These are phyloP conservation scores for Globisporangium apiculatum DNA, from an alignment of 352 stramenopile genomes.

Conservation along the genomic window DNA sequence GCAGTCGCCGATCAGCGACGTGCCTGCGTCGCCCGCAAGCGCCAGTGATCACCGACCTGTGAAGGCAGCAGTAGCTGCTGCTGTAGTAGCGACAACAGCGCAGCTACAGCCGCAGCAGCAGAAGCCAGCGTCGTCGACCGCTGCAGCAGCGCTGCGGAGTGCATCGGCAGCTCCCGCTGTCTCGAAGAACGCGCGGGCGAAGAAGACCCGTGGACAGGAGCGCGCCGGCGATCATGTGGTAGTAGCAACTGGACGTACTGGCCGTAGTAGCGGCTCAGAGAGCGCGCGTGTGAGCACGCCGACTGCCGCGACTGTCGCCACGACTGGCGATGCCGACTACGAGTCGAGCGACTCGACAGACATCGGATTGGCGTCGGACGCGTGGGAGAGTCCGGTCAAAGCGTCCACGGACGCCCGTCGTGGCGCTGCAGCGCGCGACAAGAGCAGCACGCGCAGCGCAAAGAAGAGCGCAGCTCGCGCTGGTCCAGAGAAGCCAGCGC, in stretches of 20 bases:
- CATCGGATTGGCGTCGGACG: constrained; percentile 6
- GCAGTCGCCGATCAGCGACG: constrained; percentile 8
- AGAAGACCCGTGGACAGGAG: constrained; percentile 1
- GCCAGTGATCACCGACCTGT: neutral
- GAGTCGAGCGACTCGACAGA: constrained; percentile 15
- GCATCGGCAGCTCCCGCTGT: neutral
- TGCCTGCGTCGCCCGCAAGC: constrained; percentile 5
- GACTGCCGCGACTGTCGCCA: neutral
- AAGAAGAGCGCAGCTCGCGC: constrained; percentile 15
- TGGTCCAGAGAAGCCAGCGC: constrained; percentile 7
- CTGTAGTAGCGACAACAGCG: too few species aligned
- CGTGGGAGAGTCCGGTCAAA: constrained; percentile 13
- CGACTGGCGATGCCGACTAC: constrained; percentile 6
- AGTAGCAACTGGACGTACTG: neutral
- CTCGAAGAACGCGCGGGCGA: constrained; percentile 1
- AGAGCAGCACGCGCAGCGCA: constrained; percentile 12
- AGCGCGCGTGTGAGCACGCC: neutral
- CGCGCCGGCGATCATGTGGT: neutral
- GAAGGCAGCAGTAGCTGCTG: neutral
- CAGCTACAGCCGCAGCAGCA: neutral
- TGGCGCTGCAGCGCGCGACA: constrained; percentile 15
- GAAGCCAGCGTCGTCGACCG: neutral
- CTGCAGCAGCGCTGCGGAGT: constrained; percentile 2
- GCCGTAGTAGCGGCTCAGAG: neutral
- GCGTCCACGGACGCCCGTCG: constrained; percentile 7